Evolutionary conservation across 202 grass and related monocot genomes (phyloP), one percentile per base, ranked within the genome.

Genomic region (Carex arenaria): DNA sequence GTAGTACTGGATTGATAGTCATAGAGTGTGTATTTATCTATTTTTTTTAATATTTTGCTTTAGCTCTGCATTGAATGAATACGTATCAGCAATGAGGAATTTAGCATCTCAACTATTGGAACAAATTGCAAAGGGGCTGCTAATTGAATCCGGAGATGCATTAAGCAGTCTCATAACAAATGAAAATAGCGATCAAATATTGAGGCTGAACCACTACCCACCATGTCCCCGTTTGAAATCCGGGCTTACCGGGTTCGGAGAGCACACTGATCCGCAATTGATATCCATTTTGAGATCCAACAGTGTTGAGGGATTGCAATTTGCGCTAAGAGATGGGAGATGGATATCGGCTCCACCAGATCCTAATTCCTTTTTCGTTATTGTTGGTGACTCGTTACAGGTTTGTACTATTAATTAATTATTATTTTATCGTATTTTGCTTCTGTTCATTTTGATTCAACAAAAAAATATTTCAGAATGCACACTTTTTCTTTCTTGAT

Each of bases 221-320:
- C 88, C 92, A 1, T 76, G 63, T 0, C 85, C 85, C 6, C 61
- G 59, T 38, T 26, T 28, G 17, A 36, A 87, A 4, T 23, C 75
- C 3, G 74, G 81, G 61, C 7, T 87, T 0, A 94, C 83, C 3
- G 94, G 92, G 6, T 94, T 97, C 49, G 92, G 92, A 51, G 94
- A 94, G 88, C 94, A 97, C 84, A 97, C 92, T 0, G 94, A 97
- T 69, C 94, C 94, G 13, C 94, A 97, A 71, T 64, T 97, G 81
- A 84, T 97, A 64, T 94, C 94, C 0, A 85, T 94, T 22, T 89
- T 94, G 12, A 86, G 88, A 10, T 94, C 94, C 26, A 97, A 97
- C 60, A 85, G 49, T 28, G 52, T 84, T 1, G 51, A 82, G 0
- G 94, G 94, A 0, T 72, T 97, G 0, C 88, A 97, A 83, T 89